Percentiles rank a stretch among this genome's conserved stretches.
These are phyloP conservation scores for Porodaedalea pini DNA, from an alignment of 1,284 basidiomycete genomes.

Conservation along the genomic window DNA sequence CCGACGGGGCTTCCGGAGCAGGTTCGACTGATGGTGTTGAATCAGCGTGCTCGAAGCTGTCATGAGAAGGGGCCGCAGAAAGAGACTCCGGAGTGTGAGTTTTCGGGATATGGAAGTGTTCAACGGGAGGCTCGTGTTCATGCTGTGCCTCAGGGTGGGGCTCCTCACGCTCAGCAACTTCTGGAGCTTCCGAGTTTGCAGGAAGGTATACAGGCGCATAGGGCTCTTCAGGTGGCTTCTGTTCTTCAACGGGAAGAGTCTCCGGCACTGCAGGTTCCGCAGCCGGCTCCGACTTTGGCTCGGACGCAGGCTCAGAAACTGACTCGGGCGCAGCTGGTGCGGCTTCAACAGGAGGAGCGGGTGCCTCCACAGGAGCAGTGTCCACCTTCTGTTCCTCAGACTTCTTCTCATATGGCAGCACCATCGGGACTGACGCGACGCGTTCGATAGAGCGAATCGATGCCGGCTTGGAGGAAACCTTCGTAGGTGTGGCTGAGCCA, in stretches of 20 bases:
- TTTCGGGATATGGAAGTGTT: constrained; percentile 12
- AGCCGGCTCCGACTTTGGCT: constrained; percentile 16
- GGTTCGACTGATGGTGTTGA: not conserved
- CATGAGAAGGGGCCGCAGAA: constrained; percentile 10
- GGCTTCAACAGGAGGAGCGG: constrained; percentile 1
- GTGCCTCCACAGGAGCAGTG: constrained; percentile 22
- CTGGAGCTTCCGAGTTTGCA: constrained; percentile 9
- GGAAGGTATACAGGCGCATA: constrained; percentile 7
- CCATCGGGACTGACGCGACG: not conserved
- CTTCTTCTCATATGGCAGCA: constrained; percentile 18
- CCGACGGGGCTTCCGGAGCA: not conserved
- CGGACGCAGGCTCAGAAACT: not conserved
- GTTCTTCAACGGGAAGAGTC: constrained; percentile 6
- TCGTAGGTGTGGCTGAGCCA: not conserved
- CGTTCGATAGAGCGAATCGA: constrained; percentile 9
- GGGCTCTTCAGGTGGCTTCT: constrained; percentile 10
- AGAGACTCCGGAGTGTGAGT: constrained; percentile 21
- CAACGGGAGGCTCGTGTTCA: constrained; percentile 5
- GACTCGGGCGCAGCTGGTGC: constrained; percentile 9
- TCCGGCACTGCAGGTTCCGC: constrained; percentile 12
- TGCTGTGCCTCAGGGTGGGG: not conserved
- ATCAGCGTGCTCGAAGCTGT: not conserved
- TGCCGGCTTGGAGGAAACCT: constrained; percentile 1
- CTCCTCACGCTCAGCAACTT: constrained; percentile 3
- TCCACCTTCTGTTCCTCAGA: constrained; percentile 16